Evolutionary conservation across 768 basidiomycete species (phyloP).

Genomic region (Mycena indigotica): DNA sequence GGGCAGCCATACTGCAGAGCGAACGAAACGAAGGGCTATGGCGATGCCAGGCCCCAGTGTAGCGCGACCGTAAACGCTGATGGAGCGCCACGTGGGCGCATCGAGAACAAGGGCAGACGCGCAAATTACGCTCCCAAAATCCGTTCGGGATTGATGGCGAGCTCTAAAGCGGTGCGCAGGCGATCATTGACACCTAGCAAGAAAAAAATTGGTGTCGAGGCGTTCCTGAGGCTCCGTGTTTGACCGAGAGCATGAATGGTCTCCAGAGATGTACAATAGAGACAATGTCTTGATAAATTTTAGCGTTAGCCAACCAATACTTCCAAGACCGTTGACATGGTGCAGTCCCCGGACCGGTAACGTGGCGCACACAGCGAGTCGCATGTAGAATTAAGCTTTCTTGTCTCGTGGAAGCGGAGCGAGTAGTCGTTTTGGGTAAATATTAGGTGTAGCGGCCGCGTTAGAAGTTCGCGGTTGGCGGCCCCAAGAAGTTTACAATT

Average conservation of each 20-base stretch:
- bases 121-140: background rate
- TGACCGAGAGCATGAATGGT: background rate
- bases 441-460: no score
- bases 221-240: background rate
- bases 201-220: background rate
- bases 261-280: background rate
- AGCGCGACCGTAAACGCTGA: slow-evolving; percentile 2
- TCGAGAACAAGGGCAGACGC: slow-evolving; percentile 14
- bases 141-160: background rate
- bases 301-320: no score
- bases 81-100: slow-evolving; percentile 14
- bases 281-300: background rate
- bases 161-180: background rate
- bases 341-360: no score
- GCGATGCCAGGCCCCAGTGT: slow-evolving; percentile 15
- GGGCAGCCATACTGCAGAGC: slow-evolving; percentile 8
- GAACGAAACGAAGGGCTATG: slow-evolving; percentile 19
- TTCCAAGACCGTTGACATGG: no score
- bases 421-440: no score
- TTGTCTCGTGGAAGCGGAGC: no score
- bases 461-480: no score
- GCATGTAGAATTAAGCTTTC: no score
- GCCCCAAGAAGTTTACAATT: no score
- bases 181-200: background rate
- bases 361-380: no score